phyloP scores from a whole-genome alignment of 345 rosid genomes.

The Salix dunnii region DNA sequence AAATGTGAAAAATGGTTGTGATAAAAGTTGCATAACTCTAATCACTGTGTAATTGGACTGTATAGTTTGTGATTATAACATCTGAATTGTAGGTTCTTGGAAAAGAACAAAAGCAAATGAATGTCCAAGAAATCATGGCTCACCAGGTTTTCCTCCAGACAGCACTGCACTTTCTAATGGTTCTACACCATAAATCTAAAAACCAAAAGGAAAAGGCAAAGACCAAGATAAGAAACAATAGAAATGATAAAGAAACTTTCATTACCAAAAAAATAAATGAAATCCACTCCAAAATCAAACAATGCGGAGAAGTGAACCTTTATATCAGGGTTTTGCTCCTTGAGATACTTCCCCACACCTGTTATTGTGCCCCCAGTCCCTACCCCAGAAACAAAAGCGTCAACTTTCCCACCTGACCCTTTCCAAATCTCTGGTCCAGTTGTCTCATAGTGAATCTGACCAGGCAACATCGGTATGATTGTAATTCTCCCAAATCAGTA shows the following conservation, averaged over 20 bases:
- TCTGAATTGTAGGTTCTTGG: not conserved
- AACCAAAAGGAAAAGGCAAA: not conserved
- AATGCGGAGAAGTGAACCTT: conserved; percentile 39
- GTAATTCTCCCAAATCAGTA: not conserved
- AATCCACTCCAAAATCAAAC: not conserved
- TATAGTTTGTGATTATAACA: not conserved
- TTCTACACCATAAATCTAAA: conserved; percentile 28
- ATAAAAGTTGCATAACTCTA: not conserved
- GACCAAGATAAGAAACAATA: conserved; percentile 1
- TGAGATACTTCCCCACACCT: conserved; percentile 56
- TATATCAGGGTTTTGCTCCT: conserved; percentile 60
- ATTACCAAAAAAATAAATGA: not conserved
- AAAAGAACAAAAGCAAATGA: not conserved
- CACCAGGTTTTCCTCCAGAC: conserved; percentile 36
- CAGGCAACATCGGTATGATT: not conserved
- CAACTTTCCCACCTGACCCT: conserved; percentile 55
- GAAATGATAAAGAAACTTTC: not conserved
- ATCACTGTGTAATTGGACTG: not conserved
- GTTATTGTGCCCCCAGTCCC: conserved; percentile 71
- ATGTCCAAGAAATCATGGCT: conserved; percentile 2
- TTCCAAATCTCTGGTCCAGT: conserved; percentile 70
- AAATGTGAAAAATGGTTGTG: not conserved
- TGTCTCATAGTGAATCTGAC: conserved; percentile 61
- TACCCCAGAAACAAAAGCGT: conserved; percentile 59
- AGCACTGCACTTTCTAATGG: conserved; percentile 34